Percentiles rank a stretch among this genome's conserved stretches.
Conservation (phyloP, 257 asterid genomes). For the Echium plantagineum region DNA sequence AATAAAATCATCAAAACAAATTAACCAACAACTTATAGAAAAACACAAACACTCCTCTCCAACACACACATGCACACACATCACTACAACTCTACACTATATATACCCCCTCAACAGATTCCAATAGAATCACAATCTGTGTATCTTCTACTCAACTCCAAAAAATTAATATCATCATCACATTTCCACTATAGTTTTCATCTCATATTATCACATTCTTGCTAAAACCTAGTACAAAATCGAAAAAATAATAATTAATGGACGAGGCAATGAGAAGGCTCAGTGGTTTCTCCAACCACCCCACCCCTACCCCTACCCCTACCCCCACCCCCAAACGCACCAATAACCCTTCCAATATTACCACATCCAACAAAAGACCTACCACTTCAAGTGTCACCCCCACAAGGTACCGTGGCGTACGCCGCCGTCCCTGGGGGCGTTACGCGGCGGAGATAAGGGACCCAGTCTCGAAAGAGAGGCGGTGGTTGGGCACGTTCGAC, state of each 20-base stretch:
- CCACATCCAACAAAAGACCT: conserved; percentile 29
- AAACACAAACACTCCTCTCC: too few species aligned
- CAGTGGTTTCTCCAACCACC: conserved; percentile 25
- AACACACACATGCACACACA: background rate
- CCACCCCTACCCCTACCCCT: conserved; percentile 10
- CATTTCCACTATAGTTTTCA: background rate
- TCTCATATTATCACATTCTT: background rate
- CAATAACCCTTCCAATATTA: conserved; percentile 8
- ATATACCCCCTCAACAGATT: background rate
- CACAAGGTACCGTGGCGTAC: conserved; percentile 75
- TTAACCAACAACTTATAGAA: too few species aligned
- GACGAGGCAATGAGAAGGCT: conserved; percentile 75
- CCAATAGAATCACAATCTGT: background rate
- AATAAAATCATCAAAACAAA: background rate
- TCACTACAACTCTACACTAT: background rate
- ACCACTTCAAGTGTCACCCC: conserved; percentile 13
- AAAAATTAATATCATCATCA: too few species aligned
- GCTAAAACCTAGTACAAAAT: background rate
- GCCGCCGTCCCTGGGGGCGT: conserved; percentile 98
- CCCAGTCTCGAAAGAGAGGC: conserved; percentile 72
- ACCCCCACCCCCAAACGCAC: conserved; percentile 14
- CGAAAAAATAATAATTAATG: conserved; percentile 37
- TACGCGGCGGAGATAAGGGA: conserved; percentile 92
- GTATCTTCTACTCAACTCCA: background rate
- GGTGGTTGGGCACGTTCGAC: conserved; percentile 93